Evolutionary conservation across 2,329 filamentous ascomycete genomes (phyloP), one percentile per base, ranked within the genome.

Genomic region (Mycocentrospora acerina): DNA sequence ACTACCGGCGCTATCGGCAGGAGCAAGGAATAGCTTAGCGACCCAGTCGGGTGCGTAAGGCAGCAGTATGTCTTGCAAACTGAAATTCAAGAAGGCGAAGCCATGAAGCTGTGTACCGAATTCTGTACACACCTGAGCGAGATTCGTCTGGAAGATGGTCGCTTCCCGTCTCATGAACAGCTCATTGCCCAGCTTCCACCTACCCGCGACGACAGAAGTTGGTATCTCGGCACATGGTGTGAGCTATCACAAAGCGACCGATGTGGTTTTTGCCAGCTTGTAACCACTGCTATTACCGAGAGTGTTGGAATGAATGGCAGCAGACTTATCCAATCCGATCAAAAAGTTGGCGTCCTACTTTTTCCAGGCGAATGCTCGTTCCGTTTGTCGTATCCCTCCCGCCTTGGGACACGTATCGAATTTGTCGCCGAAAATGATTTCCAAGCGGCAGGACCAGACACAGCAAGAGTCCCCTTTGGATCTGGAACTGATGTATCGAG

Each of bases 311-410:
- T 6, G 6, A 11, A 10, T 17, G 22, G 18, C 13, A 26, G 8
- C 29, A 22, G 17, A 15, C 11, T 8, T 4, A 26, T 37, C 18
- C 11, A 37, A 9, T 11, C 14, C 8, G 19, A 32, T 6, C 28
- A 37, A 32, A 11, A 14, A 12, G 26, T 37, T 7, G 26, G 22
- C 15, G 35, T 37, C n/a, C 18, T 37, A 4, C 10, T 37, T 15
- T 37, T 37, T 13, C 35, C 35, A 26, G 35, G 31, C 16, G 35
- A 37, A 13, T 22, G 25, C 2, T 37, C 35, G 9, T 37, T 37
- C 14, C 28, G 35, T n/a, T n/a, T 37, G 11, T 31, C 27, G 5
- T 37, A 37, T 15, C 35, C 35, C n/a, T 37, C 35, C 12, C 35
- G 22, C 16, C 35, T 37, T 7, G 35, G 35, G 3, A 37, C 35